A percentile compares a stretch with the other conserved stretches of the same genome.
Conservation (phyloP, 257 asterid genomes). For the Anisodus acutangulus region DNA sequence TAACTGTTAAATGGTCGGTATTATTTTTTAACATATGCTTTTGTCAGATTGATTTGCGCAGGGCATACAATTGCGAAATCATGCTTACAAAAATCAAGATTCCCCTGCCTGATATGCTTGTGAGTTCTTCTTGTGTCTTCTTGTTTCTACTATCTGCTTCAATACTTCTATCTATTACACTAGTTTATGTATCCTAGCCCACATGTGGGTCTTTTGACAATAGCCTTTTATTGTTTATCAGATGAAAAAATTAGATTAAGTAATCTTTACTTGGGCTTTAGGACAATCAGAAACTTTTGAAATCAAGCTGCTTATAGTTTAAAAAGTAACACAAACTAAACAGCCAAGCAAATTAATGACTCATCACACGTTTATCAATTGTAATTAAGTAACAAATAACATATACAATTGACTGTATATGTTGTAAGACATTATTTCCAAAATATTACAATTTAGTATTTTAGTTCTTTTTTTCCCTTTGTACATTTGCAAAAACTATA, state of each 20-base stretch:
- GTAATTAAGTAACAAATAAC: constrained; percentile 9
- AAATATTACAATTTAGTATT: constrained; percentile 12
- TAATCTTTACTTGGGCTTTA: constrained; percentile 23
- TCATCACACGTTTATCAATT: neutral
- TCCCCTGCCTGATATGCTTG: constrained; percentile 91
- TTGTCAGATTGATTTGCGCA: constrained; percentile 84
- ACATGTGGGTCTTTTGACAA: neutral
- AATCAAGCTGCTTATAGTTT: neutral
- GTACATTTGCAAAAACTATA: neutral
- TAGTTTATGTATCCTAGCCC: neutral
- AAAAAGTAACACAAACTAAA: neutral
- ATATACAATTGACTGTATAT: neutral
- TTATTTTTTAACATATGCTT: constrained; percentile 31
- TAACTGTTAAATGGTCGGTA: neutral
- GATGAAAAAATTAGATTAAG: neutral
- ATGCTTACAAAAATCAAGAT: constrained; percentile 97
- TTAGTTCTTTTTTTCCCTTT: neutral
- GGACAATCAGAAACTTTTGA: neutral
- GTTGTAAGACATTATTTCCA: neutral
- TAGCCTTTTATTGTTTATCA: neutral
- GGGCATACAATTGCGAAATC: constrained; percentile 97
- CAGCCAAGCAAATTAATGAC: neutral
- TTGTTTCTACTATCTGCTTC: constrained; percentile 13
- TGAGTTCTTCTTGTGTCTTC: constrained; percentile 54
- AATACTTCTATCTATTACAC: neutral